Evolutionary conservation across 768 basidiomycete species (phyloP), one percentile per base, ranked within the genome.

Genomic region (Tylopilus plumbeoviolaceoides): DNA sequence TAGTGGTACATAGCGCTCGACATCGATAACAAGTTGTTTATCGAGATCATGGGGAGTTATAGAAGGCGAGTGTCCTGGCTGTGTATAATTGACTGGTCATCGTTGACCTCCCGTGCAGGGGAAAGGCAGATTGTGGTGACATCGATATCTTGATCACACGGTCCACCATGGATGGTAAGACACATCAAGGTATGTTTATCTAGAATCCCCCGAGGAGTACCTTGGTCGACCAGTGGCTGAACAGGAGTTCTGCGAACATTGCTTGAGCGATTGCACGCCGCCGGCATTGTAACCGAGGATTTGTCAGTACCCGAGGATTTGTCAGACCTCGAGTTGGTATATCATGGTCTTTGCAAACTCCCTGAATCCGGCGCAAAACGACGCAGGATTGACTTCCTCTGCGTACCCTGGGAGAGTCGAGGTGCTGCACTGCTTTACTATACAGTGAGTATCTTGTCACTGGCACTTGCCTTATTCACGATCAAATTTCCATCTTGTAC

Each of bases 1-100:
- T 58, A 40, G 44, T 36, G 4, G 7, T 40, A 12, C n/a, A 5
- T 55, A 91, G 92, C 90, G 3, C 75, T 88, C 10, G 70, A 68
- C 1, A 75, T 95, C 30, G 93, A 95, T 62, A 71, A 80, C 6
- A 79, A 80, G 48, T 63, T 95, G 23, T 83, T 80, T 61, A 70
- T 97, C 10, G 84, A 93, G 46, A 85, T 95, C 44, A 95, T 95
- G 94, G 95, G 94, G 1, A 92, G 90, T 57, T 98, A 86, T 66
- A 73, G 94, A 60, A 77, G 90, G 87, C 81, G 61, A 56, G 40
- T 46, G 7, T 55, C 39, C 8, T 21, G 39, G n/a, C 45, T 2
- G 23, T 44, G 50, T 15, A 10, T 46, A n/a, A 14, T 15, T 15
- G 20, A 20, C 12, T 7, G 2, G 2, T 3, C 27, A n/a, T 51